phyloP scores from a whole-genome alignment of 2,329 filamentous ascomycete genomes.

The Achaetomium macrosporum region DNA sequence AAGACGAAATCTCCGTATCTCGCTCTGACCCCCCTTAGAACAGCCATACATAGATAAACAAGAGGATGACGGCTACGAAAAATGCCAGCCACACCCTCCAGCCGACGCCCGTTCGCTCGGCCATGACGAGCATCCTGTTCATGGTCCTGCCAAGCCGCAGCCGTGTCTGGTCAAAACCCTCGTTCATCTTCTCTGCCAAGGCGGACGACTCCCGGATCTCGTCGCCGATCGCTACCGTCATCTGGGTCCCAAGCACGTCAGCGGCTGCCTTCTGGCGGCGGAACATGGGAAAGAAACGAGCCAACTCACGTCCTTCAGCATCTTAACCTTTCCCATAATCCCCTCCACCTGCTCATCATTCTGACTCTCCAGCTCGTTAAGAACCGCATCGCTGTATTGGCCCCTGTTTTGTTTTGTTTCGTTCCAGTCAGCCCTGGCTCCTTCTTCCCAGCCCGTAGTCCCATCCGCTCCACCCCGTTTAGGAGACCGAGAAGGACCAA shows the following conservation, averaged over 20 bases:
- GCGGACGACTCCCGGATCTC: conserved; percentile 89
- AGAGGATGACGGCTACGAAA: conserved; percentile 71
- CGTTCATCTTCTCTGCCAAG: conserved; percentile 92
- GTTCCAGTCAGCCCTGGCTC: not conserved
- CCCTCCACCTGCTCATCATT: conserved; percentile 86
- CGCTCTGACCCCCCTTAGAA: conserved; percentile 46
- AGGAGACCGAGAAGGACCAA: not conserved
- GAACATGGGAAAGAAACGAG: not conserved
- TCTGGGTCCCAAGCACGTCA: conserved; percentile 40
- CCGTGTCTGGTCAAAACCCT: conserved; percentile 81
- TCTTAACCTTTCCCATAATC: conserved; percentile 83
- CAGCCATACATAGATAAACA: conserved; percentile 93
- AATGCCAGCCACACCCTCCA: conserved; percentile 94
- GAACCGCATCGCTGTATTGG: conserved; percentile 86
- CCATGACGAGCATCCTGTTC: conserved; percentile 96
- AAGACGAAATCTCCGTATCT: not conserved
- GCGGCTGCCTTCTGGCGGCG: not conserved
- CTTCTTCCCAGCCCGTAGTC: not conserved
- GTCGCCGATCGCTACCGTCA: conserved; percentile 88
- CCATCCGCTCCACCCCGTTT: not conserved
- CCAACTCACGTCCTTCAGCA: conserved; percentile 74
- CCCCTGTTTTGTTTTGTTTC: conserved; percentile 48
- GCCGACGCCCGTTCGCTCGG: conserved; percentile 84
- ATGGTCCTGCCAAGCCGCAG: conserved; percentile 82
- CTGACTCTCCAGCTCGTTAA: conserved; percentile 92